A percentile compares a stretch with the other conserved stretches of the same genome.
Evolutionary conservation across 2,329 filamentous ascomycete genomes (phyloP).

Genomic region (Sporothrix pallida): DNA sequence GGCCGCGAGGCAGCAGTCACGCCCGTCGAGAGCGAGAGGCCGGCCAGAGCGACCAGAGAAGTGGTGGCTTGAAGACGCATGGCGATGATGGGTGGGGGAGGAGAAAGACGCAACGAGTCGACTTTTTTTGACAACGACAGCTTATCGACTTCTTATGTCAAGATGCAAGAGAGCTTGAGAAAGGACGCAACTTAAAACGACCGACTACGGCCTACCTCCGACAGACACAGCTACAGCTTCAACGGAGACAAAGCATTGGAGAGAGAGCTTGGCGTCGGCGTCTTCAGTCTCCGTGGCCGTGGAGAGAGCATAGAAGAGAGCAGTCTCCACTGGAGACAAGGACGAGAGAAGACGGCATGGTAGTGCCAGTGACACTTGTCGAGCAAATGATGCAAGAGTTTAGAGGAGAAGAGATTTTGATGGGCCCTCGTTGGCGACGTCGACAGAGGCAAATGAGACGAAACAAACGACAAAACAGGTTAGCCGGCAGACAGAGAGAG

Average conservation of each 20-base stretch:
- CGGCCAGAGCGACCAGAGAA: not conserved
- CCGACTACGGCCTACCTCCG: not conserved
- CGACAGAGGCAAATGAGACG: not conserved
- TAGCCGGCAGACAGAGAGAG: not conserved
- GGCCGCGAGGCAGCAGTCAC: conserved; percentile 25
- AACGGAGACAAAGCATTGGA: not conserved
- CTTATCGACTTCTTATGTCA: not conserved
- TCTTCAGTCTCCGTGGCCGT: not conserved
- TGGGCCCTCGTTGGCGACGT: too few species aligned
- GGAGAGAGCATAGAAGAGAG: not conserved
- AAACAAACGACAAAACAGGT: not conserved
- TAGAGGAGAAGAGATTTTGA: too few species aligned
- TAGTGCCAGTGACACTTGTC: too few species aligned
- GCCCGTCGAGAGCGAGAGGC: conserved; percentile 1
- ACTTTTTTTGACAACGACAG: not conserved
- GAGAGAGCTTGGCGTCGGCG: not conserved
- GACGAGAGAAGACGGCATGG: not conserved
- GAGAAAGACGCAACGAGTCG: not conserved
- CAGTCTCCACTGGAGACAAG: not conserved
- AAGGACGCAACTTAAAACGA: not conserved
- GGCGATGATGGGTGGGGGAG: not conserved
- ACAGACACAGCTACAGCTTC: not conserved
- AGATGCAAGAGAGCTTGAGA: not conserved
- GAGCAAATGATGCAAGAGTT: too few species aligned
- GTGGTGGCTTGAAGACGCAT: not conserved